A percentile compares a stretch with the other conserved stretches of the same genome.
Evolutionary conservation across 129 eudicot genomes (phyloP).

Genomic region (Oenanthe sinensis): DNA sequence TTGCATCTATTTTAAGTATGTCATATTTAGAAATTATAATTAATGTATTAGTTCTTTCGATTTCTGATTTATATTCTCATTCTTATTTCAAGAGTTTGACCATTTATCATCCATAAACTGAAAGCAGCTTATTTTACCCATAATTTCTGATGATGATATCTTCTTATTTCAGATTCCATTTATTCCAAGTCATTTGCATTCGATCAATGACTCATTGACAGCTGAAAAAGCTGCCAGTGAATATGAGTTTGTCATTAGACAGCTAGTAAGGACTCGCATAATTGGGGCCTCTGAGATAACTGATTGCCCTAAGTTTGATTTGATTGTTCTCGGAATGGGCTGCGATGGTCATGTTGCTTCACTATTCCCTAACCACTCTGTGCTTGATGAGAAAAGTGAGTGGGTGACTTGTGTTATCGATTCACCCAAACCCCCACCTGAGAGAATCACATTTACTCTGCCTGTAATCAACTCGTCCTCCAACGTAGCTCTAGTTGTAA

Average conservation of each 20-base stretch:
- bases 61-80: neutral
- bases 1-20: neutral
- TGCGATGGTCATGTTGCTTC: slow-evolving; percentile 88
- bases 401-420: slow-evolving; percentile 77
- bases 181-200: slow-evolving; percentile 71
- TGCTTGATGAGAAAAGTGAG: slow-evolving; percentile 46
- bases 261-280: slow-evolving; percentile 71
- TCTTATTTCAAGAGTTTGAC: neutral
- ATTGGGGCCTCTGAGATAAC: slow-evolving; percentile 60
- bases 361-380: slow-evolving; percentile 63
- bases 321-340: slow-evolving; percentile 80
- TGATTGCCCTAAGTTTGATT: slow-evolving; percentile 86
- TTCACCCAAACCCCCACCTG: slow-evolving; percentile 81
- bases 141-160: neutral
- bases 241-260: slow-evolving; percentile 75
- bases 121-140: neutral
- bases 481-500: slow-evolving; percentile 65
- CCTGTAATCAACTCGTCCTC: slow-evolving; percentile 88
- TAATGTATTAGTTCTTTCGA: neutral
- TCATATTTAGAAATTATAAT: neutral
- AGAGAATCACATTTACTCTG: slow-evolving; percentile 75
- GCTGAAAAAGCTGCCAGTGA: slow-evolving; percentile 82
- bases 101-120: neutral
- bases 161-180: slow-evolving; percentile 56
- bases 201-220: slow-evolving; percentile 64